Conservation (phyloP, 1,139 yeast species). For the Debaryomyces sp. region DNA sequence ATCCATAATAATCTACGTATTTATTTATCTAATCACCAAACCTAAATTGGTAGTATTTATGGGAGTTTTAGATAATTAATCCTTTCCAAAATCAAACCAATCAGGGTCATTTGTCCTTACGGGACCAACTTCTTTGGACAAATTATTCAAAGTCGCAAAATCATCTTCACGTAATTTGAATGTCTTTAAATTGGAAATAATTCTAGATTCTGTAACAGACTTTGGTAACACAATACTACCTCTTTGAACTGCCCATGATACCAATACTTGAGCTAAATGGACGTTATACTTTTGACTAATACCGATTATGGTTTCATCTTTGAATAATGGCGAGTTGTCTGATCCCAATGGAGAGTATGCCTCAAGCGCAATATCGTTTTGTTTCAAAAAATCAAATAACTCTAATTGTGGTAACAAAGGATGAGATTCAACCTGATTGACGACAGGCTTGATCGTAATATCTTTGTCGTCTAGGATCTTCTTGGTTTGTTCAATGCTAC, state of each 20-base stretch:
- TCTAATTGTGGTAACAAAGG: slow-evolving; percentile 59
- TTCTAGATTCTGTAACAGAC: slow-evolving; percentile 44
- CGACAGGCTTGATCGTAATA: slow-evolving; percentile 48
- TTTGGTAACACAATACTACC: slow-evolving; percentile 58
- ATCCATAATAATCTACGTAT: too few relatives aligned
- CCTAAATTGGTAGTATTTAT: too few relatives aligned
- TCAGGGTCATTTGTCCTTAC: slow-evolving; percentile 32
- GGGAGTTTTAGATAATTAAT: not conserved
- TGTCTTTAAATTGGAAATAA: slow-evolving; percentile 36
- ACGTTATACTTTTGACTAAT: slow-evolving; percentile 49
- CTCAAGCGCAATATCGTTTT: slow-evolving; percentile 49
- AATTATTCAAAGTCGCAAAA: slow-evolving; percentile 33
- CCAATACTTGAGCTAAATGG: slow-evolving; percentile 47
- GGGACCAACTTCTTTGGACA: slow-evolving; percentile 32
- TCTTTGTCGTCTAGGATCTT: slow-evolving; percentile 48
- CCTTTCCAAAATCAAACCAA: slow-evolving; percentile 13
- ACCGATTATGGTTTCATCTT: slow-evolving; percentile 40
- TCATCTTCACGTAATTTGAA: slow-evolving; percentile 34
- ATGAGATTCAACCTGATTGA: slow-evolving; percentile 62
- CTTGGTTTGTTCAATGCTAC: slow-evolving; percentile 47
- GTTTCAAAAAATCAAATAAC: slow-evolving; percentile 43
- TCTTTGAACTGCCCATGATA: slow-evolving; percentile 57
- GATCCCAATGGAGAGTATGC: slow-evolving; percentile 68
- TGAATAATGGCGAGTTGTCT: slow-evolving; percentile 53
- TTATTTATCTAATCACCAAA: too few relatives aligned